Base-by-base conservation (phyloP, 768 basidiomycete genomes). In the Rhodotorula graminis region DNA sequence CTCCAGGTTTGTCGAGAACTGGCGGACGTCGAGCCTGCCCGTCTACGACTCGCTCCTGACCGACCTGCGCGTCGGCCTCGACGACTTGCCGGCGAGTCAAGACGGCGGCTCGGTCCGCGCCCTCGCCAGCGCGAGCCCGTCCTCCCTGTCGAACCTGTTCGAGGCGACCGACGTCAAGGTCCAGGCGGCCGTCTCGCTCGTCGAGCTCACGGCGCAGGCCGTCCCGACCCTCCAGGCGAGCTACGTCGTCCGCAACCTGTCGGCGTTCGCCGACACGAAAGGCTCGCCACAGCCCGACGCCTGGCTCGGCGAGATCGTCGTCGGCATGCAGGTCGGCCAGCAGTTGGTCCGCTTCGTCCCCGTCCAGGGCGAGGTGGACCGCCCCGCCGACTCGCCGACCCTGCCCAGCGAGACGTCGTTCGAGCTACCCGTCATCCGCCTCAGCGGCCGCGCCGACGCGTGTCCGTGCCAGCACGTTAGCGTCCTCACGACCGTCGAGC, bases 1-100 rank as follows among this genome's bases (percentile, higher is more conserved):
- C 18, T 3, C 90, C 80, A 86, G 85, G 50, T 92, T 92, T 77
- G 80, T 89, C 37, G 89, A 91, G 76, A 89, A 91, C 77, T 93
- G 92, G 92, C 84, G 87, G 76, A 86, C 86, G 10, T 89, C 91
- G 76, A 92, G 89, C 76, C 83, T 92, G 44, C 88, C 91, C 27
- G 88, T 85, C 62, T 80, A 79, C 55, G 53, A 58, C 47, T 52
- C 71, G 12, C 65, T 71, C 31, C 69, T 77, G n/a, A 56, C 69
- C 21, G 74, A 74, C 33, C 71, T 77, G 0, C 70, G 74, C 11
- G 37, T 58, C 25, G 71, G 69, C 33, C 61, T 75, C 31, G 76
- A 77, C 27, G 70, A 57, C 29, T 56, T 64, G 33, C 68, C 55
- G 16, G 19, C 53, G 15, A 25, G 6, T 33, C 55, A 14, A 3